Percentiles rank a stretch among this genome's conserved stretches.
These are phyloP conservation scores for Hypoxylon subgilvum DNA, from an alignment of 495 filamentous ascomycete genomes.

Conservation along the genomic window DNA sequence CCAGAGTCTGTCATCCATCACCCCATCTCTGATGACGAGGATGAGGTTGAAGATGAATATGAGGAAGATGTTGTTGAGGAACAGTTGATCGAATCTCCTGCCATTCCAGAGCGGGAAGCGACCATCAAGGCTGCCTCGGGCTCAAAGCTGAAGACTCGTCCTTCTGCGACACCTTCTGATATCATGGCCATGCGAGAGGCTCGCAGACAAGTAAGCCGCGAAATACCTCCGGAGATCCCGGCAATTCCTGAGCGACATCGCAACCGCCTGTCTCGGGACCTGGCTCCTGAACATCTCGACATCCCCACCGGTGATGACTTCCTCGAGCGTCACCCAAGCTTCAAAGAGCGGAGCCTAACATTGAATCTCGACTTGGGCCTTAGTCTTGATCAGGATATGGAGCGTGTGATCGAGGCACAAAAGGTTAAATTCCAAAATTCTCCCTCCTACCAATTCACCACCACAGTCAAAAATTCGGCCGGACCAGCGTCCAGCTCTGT, in stretches of 20 bases:
- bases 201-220: constrained; percentile 80
- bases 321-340: constrained; percentile 59
- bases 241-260: constrained; percentile 66
- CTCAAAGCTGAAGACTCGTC: constrained; percentile 85
- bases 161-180: constrained; percentile 85
- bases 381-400: constrained; percentile 89
- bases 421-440: constrained; percentile 78
- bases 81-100: constrained; percentile 58
- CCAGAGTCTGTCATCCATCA: constrained; percentile 95
- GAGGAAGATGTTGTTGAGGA: constrained; percentile 30
- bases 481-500: constrained; percentile 32
- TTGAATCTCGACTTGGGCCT: constrained; percentile 83
- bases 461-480: constrained; percentile 15
- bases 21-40: constrained; percentile 59
- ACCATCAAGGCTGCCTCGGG: constrained; percentile 88
- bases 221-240: constrained; percentile 61
- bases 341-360: constrained; percentile 63
- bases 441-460: constrained; percentile 36
- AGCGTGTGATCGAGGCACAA: constrained; percentile 93
- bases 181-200: constrained; percentile 85
- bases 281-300: constrained; percentile 42
- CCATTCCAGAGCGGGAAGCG: constrained; percentile 80
- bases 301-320: constrained; percentile 43
- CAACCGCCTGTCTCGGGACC: constrained; percentile 56
- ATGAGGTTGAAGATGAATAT: constrained; percentile 45